Percentiles rank a stretch among this genome's conserved stretches.
These are phyloP conservation scores for Catenaria anguillulae DNA, from an alignment of 371 early-diverging fungal genomes.

Conservation along the genomic window DNA sequence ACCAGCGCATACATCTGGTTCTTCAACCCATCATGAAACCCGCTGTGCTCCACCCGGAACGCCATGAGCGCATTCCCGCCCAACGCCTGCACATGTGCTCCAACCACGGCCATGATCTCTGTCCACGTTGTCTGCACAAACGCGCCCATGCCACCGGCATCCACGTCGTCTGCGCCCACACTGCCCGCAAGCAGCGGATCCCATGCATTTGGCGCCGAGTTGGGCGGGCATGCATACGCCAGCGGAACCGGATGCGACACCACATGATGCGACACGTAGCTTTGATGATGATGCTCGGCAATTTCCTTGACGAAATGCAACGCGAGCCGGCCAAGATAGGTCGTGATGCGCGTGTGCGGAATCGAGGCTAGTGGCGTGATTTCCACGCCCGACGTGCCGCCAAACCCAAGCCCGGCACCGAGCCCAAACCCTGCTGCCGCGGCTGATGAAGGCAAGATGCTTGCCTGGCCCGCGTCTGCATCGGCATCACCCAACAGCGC, in stretches of 20 bases:
- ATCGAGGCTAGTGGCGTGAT: slow-evolving; percentile 40
- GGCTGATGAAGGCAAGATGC: no score
- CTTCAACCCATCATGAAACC: slow-evolving; percentile 41
- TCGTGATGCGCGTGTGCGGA: slow-evolving; percentile 29
- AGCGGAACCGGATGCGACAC: slow-evolving; percentile 1
- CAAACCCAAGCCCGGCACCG: no score
- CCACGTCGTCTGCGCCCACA: not conserved
- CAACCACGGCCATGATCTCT: slow-evolving; percentile 42
- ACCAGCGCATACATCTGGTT: slow-evolving; percentile 48
- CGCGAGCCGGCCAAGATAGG: slow-evolving; percentile 45
- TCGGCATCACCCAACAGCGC: slow-evolving; percentile 13
- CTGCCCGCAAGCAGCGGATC: not conserved
- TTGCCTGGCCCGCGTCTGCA: not conserved
- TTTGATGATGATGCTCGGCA: slow-evolving; percentile 7
- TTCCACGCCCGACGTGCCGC: slow-evolving; percentile 13
- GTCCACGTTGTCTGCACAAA: slow-evolving; percentile 44
- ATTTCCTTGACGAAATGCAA: slow-evolving; percentile 62
- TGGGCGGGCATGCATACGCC: no score
- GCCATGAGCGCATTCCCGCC: slow-evolving; percentile 54
- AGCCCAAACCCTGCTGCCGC: no score
- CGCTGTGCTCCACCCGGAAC: slow-evolving; percentile 38
- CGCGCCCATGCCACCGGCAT: slow-evolving; percentile 15
- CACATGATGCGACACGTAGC: slow-evolving; percentile 23
- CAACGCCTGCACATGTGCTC: slow-evolving; percentile 46
- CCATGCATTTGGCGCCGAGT: no score